These are phyloP conservation scores for Hypoxylon sp. DNA, from an alignment of 2,329 filamentous ascomycete species.

Conservation along the genomic window DNA sequence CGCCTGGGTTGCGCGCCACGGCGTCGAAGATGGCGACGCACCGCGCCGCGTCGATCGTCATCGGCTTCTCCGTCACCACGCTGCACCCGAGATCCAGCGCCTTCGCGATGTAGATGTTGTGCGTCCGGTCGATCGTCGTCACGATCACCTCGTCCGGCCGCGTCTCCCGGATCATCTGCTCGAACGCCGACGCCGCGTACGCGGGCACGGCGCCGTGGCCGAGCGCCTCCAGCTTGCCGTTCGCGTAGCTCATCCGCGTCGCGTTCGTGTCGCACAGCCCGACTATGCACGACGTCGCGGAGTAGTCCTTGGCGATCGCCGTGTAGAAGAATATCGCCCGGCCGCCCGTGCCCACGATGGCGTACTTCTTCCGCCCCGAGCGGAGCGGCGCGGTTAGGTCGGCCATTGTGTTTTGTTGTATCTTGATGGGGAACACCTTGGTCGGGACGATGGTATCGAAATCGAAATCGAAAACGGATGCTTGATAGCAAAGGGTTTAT, in stretches of 20 bases:
- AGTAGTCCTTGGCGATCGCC: conserved; percentile 63
- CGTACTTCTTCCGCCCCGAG: conserved; percentile 55
- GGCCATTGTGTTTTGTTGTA: conserved; percentile 33
- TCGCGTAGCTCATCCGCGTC: conserved; percentile 66
- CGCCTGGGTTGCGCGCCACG: conserved; percentile 56
- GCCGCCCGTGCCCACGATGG: conserved; percentile 66
- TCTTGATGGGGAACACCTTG: too few species aligned
- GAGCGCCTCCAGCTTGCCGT: conserved; percentile 55
- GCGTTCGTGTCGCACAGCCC: conserved; percentile 68
- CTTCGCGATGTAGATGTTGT: conserved; percentile 67
- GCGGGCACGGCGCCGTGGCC: conserved; percentile 61
- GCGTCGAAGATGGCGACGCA: conserved; percentile 64
- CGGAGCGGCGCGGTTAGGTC: conserved; percentile 23
- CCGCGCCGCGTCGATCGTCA: conserved; percentile 67
- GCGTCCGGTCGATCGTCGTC: conserved; percentile 69
- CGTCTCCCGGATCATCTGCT: conserved; percentile 64
- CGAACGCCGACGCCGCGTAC: conserved; percentile 63
- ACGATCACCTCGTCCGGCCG: conserved; percentile 69
- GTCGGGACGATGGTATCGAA: too few species aligned
- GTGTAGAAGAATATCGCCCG: conserved; percentile 69
- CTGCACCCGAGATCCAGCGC: conserved; percentile 67
- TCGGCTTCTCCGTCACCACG: conserved; percentile 71
- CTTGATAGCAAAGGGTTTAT: too few species aligned
- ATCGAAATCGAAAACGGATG: too few species aligned
- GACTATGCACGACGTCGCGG: conserved; percentile 59